phyloP scores from a whole-genome alignment of 2,329 filamentous ascomycete genomes.

The Aschersonia sp. region DNA sequence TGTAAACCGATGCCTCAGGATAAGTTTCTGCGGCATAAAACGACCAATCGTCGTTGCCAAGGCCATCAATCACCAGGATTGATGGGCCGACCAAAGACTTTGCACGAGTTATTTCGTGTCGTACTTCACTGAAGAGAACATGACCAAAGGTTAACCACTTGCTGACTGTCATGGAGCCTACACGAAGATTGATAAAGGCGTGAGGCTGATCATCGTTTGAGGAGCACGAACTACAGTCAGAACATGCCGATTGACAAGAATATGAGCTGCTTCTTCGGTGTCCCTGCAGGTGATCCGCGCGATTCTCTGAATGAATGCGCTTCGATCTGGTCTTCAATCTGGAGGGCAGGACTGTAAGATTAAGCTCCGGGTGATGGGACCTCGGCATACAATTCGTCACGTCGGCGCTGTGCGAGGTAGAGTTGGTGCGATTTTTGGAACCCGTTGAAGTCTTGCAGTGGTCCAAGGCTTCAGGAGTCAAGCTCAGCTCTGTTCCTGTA shows the following conservation, averaged over 20 bases:
- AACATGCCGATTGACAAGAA: constrained; percentile 20
- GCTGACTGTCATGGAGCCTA: constrained; percentile 71
- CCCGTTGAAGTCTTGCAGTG: no score
- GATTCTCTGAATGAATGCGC: no score
- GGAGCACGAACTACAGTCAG: constrained; percentile 28
- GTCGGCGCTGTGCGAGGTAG: no score
- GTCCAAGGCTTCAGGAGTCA: no score
- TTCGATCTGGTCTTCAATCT: no score
- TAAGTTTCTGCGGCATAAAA: constrained; percentile 69
- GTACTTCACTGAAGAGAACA: constrained; percentile 66
- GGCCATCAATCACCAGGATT: constrained; percentile 65
- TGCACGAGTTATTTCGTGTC: constrained; percentile 47
- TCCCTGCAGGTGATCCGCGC: not conserved
- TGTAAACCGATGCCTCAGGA: constrained; percentile 60
- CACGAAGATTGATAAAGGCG: constrained; percentile 60
- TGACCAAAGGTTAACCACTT: constrained; percentile 80
- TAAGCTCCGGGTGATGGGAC: no score
- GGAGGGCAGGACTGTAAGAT: no score
- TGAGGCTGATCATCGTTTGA: constrained; percentile 47
- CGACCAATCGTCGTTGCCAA: constrained; percentile 81
- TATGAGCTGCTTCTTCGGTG: constrained; percentile 17
- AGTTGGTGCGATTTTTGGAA: no score
- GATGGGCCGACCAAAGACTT: constrained; percentile 32
- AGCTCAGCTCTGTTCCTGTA: no score
- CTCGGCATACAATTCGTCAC: no score